Evolutionary conservation across 2,329 filamentous ascomycete genomes (phyloP).

Genomic region (Penicillium sp.): DNA sequence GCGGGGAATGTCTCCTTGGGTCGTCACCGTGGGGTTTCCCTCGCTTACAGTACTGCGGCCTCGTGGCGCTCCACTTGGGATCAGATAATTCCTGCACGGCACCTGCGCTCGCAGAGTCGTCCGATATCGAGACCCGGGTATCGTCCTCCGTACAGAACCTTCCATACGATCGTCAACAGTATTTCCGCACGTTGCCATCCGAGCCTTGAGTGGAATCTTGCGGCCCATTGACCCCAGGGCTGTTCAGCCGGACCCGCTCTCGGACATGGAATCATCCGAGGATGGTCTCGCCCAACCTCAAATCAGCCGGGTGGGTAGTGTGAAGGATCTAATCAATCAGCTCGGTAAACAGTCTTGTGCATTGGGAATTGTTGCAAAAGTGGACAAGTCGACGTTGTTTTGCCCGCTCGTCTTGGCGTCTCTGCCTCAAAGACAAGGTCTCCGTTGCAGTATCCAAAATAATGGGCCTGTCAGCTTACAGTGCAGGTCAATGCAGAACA

Average conservation of each 20-base stretch:
- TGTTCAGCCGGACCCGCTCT: not conserved
- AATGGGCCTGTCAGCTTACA: not conserved
- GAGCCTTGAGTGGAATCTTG: not conserved
- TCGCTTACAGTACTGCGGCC: not conserved
- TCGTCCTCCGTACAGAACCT: too few species aligned
- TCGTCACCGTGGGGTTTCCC: not conserved
- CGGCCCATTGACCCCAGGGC: not conserved
- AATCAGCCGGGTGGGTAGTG: too few species aligned
- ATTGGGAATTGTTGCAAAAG: not conserved
- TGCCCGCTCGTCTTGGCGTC: not conserved
- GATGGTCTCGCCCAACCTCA: too few species aligned
- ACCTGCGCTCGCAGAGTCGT: not conserved
- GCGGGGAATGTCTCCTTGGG: not conserved
- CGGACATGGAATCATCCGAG: not conserved
- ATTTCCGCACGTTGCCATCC: not conserved
- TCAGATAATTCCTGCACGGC: slow-evolving; percentile 1
- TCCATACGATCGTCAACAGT: not conserved
- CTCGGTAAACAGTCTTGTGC: not conserved
- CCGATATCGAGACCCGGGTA: not conserved
- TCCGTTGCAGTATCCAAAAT: not conserved
- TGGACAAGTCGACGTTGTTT: not conserved
- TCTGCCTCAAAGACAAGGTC: not conserved
- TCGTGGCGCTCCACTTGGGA: slow-evolving; percentile 4
- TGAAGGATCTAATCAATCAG: not conserved
- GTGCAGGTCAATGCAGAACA: not conserved